phyloP scores from a whole-genome alignment of 495 filamentous ascomycete genomes.

The Diplogelasinospora grovesii region DNA sequence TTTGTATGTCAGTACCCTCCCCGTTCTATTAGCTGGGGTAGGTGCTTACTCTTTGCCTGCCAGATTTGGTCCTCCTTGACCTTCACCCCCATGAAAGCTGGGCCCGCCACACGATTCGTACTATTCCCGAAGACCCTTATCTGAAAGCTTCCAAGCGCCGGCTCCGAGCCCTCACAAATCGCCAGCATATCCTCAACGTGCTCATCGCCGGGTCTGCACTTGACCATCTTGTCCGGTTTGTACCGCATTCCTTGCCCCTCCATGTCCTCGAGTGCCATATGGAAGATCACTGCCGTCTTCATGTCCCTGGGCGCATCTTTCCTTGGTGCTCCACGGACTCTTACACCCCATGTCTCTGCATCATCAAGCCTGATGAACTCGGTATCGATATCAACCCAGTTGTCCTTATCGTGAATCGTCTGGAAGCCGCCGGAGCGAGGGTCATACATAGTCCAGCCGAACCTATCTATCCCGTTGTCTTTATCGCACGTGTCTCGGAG shows the following conservation, averaged over 20 bases:
- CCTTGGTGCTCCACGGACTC: conserved; percentile 71
- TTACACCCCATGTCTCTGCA: conserved; percentile 80
- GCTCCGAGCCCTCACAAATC: conserved; percentile 1
- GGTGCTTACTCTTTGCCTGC: conserved; percentile 12
- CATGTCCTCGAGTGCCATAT: conserved; percentile 61
- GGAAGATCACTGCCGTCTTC: conserved; percentile 72
- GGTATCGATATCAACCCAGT: conserved; percentile 76
- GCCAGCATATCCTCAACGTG: no score
- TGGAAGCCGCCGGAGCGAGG: conserved; percentile 73
- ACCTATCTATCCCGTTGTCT: conserved; percentile 81
- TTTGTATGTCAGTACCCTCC: neutral
- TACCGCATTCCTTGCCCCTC: no score
- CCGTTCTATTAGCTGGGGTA: neutral
- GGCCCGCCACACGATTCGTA: conserved; percentile 40
- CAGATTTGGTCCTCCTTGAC: conserved; percentile 14
- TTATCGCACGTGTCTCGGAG: conserved; percentile 92
- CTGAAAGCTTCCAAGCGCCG: conserved; percentile 11
- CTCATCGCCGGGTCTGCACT: no score
- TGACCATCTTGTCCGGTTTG: no score
- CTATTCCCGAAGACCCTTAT: conserved; percentile 10
- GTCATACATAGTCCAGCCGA: conserved; percentile 93
- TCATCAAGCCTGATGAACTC: conserved; percentile 79
- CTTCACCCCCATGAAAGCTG: conserved; percentile 6
- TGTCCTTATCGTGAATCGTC: conserved; percentile 77
- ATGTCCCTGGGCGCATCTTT: conserved; percentile 54